Base-by-base conservation (phyloP, 192 early-diverging fungal genomes). In the Gaertneriomyces semiglobifer region DNA sequence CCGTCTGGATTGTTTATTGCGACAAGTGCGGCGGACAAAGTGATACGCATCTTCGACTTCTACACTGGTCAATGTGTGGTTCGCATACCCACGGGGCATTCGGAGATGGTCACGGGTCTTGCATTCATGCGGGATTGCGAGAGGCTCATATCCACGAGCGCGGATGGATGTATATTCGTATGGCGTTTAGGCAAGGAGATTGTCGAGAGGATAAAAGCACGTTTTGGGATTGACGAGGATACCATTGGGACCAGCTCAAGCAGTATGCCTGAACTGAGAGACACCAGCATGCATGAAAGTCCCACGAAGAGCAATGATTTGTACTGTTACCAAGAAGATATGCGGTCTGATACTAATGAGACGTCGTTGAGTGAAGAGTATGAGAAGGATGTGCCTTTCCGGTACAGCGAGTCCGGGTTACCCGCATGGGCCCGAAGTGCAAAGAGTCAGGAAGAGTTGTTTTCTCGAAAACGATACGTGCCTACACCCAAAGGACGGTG, bases 81-180 rank as follows among this genome's bases (percentile, higher is more conserved):
- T 5, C 52, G 19, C 7, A 46, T 66, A 12, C 76, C 76, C 14
- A 71, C 76, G 44, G 88, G 86, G 0, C 91, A 93, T 71, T 79
- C 88, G 7, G 91, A 93, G 65, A 63, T 90, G 44, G 80, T 93
- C 9, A 93, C 91, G 0, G 68, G 76, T 10, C 77, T 91, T 43
- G 79, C 80, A 58, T 93, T 93, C 70, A 79, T 67, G 4, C 61
- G 57, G 6, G 77, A 82, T 65, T 72, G 73, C 44, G 62, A 72
- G 33, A 73, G 84, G 8, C 62, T 93, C 6, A 70, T 90, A 39
- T 86, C 86, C 2, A 91, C 90, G 12, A 82, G 83, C 54, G 84
- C 83, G 0, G 90, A 93, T 64, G 90, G 90, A 7, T 90, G 85
- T 25, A 74, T 93, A 10, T 83, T 93, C 70, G 79, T 93, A 1